These are phyloP conservation scores for Phytopythium chamaehyphon DNA, from an alignment of 352 stramenopile genomes.

Conservation along the genomic window DNA sequence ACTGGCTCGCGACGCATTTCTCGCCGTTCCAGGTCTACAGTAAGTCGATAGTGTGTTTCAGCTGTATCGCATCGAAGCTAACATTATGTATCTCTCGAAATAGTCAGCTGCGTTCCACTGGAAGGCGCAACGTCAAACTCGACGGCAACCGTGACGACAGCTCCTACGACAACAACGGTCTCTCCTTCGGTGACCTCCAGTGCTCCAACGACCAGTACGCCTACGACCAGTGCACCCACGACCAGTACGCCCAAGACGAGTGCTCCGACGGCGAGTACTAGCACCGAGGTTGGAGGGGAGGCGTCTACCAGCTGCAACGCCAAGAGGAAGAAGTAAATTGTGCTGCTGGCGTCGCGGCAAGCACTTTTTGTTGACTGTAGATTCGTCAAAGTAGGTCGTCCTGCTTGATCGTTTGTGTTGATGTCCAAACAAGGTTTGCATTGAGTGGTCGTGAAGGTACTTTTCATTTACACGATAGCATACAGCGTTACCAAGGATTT, in stretches of 20 bases:
- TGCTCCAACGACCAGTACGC: no score
- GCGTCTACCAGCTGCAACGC: neutral
- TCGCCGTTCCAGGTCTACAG: slow-evolving; percentile 11
- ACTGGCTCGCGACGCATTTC: slow-evolving; percentile 27
- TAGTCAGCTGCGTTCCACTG: slow-evolving; percentile 10
- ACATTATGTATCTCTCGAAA: neutral
- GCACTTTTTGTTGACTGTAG: no score
- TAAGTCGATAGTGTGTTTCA: neutral
- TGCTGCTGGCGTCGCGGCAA: no score
- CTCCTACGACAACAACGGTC: neutral
- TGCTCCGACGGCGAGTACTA: no score
- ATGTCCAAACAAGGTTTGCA: no score
- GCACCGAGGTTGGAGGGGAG: neutral
- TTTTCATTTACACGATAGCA: slow-evolving; percentile 1
- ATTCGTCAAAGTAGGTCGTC: no score
- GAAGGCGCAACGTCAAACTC: slow-evolving; percentile 5
- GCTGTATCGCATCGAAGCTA: neutral
- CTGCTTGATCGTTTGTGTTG: no score
- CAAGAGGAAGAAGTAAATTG: slow-evolving; percentile 1
- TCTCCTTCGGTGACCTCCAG: neutral
- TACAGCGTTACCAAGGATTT: neutral
- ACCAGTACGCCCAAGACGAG: neutral
- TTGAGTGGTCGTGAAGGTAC: neutral
- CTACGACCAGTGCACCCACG: neutral
- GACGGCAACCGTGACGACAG: neutral